A percentile compares a stretch with the other conserved stretches of the same genome.
phyloP scores from a whole-genome alignment of 2,329 filamentous ascomycete genomes.

The Alternaria dauci region DNA sequence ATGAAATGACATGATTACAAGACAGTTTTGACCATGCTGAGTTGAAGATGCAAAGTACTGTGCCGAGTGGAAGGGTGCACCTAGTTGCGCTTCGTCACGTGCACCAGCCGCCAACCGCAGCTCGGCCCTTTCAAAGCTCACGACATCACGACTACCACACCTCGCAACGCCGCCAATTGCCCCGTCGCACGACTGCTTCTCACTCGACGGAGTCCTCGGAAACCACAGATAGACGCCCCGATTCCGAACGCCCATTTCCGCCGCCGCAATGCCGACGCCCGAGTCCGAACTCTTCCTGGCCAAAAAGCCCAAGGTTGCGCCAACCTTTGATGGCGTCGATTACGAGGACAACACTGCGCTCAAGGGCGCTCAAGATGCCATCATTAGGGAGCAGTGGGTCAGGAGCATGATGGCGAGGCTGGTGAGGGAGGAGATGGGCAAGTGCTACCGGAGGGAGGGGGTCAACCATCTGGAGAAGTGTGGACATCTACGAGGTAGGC shows the following conservation, averaged over 20 bases:
- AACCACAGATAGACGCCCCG: background rate
- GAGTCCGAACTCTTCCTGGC: constrained; percentile 83
- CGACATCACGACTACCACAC: constrained; percentile 14
- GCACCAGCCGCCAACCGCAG: constrained; percentile 18
- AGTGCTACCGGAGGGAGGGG: constrained; percentile 84
- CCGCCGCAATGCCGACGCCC: constrained; percentile 75
- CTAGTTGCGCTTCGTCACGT: constrained; percentile 19
- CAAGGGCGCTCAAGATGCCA: constrained; percentile 83
- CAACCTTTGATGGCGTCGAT: constrained; percentile 86
- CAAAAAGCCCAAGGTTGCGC: constrained; percentile 81
- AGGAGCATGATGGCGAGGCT: constrained; percentile 87
- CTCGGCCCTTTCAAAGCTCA: constrained; percentile 22
- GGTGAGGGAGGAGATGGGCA: constrained; percentile 82
- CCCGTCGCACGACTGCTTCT: constrained; percentile 4
- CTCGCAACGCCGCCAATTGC: constrained; percentile 26
- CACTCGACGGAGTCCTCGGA: constrained; percentile 3
- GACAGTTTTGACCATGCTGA: background rate
- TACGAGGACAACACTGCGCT: constrained; percentile 82
- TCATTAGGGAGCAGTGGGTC: constrained; percentile 88
- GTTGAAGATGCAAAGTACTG: background rate
- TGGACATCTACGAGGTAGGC: constrained; percentile 77
- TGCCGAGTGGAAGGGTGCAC: background rate
- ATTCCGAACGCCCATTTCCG: constrained; percentile 7
- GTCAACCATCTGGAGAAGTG: constrained; percentile 92
- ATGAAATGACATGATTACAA: background rate